phyloP scores from a whole-genome alignment of 176 grass and related monocot species.

The Luzula sylvatica region DNA sequence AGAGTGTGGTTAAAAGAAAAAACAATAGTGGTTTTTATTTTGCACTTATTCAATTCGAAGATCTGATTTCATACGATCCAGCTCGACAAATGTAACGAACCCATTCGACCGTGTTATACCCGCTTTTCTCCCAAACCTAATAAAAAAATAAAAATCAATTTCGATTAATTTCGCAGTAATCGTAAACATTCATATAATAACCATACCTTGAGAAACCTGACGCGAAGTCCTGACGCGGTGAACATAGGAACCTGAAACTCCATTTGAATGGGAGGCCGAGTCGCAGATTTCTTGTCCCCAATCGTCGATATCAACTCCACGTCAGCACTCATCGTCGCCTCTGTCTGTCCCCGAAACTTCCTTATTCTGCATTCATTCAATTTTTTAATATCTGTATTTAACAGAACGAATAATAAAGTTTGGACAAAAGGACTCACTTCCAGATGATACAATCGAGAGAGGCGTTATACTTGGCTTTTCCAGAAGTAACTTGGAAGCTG shows the following conservation, averaged over 20 bases:
- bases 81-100: slow-evolving; percentile 97
- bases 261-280: slow-evolving; percentile 94
- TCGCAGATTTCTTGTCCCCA: slow-evolving; percentile 88
- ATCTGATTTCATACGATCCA: slow-evolving; percentile 97
- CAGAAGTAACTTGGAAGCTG: slow-evolving; percentile 94
- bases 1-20: background rate
- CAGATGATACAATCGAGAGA: slow-evolving; percentile 92
- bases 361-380: slow-evolving; percentile 51
- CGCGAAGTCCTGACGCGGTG: slow-evolving; percentile 91
- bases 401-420: background rate
- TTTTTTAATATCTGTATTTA: background rate
- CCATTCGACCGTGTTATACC: slow-evolving; percentile 99
- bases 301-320: slow-evolving; percentile 97
- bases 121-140: slow-evolving; percentile 99
- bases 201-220: slow-evolving; percentile 90
- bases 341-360: slow-evolving; percentile 97
- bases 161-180: background rate
- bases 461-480: slow-evolving; percentile 99
- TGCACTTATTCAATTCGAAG: slow-evolving; percentile 28
- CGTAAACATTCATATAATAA: background rate
- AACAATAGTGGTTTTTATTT: slow-evolving; percentile 2
- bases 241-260: slow-evolving; percentile 99
- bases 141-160: slow-evolving; percentile 15
- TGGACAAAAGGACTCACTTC: slow-evolving; percentile 52
- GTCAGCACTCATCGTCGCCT: slow-evolving; percentile 97